Percentiles rank a stretch among this genome's conserved stretches.
phyloP scores from a whole-genome alignment of 2,329 filamentous ascomycete species.

The Neoarthrinium moseri region DNA sequence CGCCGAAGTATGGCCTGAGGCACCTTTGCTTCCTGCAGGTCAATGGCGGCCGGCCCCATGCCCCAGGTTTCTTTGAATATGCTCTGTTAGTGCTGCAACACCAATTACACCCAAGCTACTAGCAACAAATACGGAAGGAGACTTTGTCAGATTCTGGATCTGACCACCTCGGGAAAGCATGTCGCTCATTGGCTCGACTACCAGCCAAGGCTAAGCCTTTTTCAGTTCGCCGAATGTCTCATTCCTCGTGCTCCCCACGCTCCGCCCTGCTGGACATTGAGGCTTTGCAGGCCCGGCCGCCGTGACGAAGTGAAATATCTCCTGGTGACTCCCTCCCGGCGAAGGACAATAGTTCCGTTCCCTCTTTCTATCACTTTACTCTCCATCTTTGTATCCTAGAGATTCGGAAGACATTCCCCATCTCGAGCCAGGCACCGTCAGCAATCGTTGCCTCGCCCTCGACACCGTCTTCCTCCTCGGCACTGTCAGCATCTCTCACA shows the following conservation, averaged over 20 bases:
- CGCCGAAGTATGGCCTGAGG: conserved; percentile 7
- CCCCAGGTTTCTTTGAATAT: neutral
- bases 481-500: conserved; percentile 3
- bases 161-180: neutral
- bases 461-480: conserved; percentile 1
- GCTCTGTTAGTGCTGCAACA: conserved; percentile 1
- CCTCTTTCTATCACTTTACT: conserved; percentile 19
- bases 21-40: conserved; percentile 3
- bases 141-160: neutral
- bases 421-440: conserved; percentile 15
- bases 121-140: neutral
- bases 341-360: conserved; percentile 10
- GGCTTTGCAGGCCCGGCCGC: conserved; percentile 22
- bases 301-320: conserved; percentile 30
- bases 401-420: conserved; percentile 12
- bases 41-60: neutral
- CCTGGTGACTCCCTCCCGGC: conserved; percentile 29
- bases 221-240: conserved; percentile 10
- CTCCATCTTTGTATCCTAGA: conserved; percentile 10
- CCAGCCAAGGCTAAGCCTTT: conserved; percentile 7
- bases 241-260: conserved; percentile 5
- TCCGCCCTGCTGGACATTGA: conserved; percentile 13
- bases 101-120: neutral
- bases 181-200: neutral
- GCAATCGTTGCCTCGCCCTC: neutral